Evolutionary conservation across 1,284 basidiomycete species (phyloP).

Genomic region (Ganoderma multipileum): DNA sequence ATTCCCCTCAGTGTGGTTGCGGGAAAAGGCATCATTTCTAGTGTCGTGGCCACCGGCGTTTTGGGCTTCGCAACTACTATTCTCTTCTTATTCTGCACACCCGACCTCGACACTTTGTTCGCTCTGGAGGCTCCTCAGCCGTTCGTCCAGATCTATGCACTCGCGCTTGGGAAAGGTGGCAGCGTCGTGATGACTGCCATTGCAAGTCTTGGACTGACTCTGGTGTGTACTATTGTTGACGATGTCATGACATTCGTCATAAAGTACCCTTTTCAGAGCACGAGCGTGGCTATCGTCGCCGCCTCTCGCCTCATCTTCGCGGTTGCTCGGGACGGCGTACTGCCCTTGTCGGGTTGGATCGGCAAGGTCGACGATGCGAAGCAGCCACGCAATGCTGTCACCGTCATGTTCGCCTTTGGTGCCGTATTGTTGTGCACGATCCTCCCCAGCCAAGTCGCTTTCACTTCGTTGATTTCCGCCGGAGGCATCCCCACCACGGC

Average conservation of each 20-base stretch:
- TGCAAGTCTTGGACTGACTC: constrained; percentile 77
- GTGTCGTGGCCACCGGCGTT: constrained; percentile 76
- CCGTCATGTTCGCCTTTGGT: constrained; percentile 80
- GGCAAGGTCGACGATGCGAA: constrained; percentile 71
- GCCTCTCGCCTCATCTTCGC: constrained; percentile 87
- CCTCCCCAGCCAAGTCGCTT: constrained; percentile 85
- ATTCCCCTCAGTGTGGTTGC: constrained; percentile 64
- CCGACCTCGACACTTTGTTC: constrained; percentile 77
- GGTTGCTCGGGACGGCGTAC: constrained; percentile 86
- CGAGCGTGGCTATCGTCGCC: constrained; percentile 83
- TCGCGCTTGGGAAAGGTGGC: constrained; percentile 79
- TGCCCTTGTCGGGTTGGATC: constrained; percentile 84
- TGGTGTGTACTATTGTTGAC: constrained; percentile 54
- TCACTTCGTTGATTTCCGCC: constrained; percentile 85
- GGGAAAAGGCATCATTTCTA: constrained; percentile 79
- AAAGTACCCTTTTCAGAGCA: constrained; percentile 60
- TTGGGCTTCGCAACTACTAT: constrained; percentile 80
- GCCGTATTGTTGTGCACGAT: constrained; percentile 81
- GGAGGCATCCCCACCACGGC: constrained; percentile 84
- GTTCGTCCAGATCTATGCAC: constrained; percentile 84
- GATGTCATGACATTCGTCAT: constrained; percentile 6
- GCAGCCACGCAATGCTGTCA: constrained; percentile 83
- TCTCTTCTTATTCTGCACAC: constrained; percentile 86
- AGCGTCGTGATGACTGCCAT: constrained; percentile 86
- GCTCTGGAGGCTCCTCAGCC: constrained; percentile 82